phyloP scores from a whole-genome alignment of 1,284 basidiomycete species.

The Pascua sp. region DNA sequence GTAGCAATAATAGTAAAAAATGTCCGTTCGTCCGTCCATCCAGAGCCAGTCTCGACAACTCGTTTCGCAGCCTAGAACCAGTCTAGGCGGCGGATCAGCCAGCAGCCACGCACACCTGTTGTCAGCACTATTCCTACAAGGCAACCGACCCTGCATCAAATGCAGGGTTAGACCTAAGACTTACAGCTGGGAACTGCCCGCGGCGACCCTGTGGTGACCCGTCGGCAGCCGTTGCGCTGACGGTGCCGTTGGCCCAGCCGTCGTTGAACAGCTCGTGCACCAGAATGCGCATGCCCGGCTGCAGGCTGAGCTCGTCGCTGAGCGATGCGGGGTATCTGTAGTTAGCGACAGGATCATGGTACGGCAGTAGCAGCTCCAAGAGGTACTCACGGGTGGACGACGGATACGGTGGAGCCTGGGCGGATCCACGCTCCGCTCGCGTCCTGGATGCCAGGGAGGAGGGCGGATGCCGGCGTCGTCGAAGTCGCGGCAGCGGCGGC shows the following conservation, averaged over 20 bases:
- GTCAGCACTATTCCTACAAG: too few relatives aligned
- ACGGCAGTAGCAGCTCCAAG: background rate
- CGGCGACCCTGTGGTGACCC: constrained; percentile 27
- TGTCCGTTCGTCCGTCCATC: too few relatives aligned
- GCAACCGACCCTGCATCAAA: background rate
- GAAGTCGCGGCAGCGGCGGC: background rate
- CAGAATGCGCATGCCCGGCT: constrained; percentile 43
- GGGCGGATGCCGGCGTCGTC: background rate
- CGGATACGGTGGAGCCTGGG: constrained; percentile 4
- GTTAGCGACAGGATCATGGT: constrained; percentile 10
- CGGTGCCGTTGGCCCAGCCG: constrained; percentile 44
- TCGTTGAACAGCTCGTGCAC: constrained; percentile 46
- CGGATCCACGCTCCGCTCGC: constrained; percentile 4
- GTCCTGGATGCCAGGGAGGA: background rate
- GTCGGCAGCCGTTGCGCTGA: constrained; percentile 21
- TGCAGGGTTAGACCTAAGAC: constrained; percentile 8
- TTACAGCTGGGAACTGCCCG: constrained; percentile 46
- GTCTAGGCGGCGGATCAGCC: too few relatives aligned
- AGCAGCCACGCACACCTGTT: too few relatives aligned
- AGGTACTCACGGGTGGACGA: constrained; percentile 8
- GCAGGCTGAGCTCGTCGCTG: constrained; percentile 45
- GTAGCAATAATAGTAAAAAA: too few relatives aligned
- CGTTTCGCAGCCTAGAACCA: too few relatives aligned
- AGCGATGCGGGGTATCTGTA: constrained; percentile 35
- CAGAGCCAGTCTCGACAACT: too few relatives aligned